A percentile compares a stretch with the other conserved stretches of the same genome.
phyloP scores from a whole-genome alignment of 495 filamentous ascomycete species.

The Parachaetomium inaequale region DNA sequence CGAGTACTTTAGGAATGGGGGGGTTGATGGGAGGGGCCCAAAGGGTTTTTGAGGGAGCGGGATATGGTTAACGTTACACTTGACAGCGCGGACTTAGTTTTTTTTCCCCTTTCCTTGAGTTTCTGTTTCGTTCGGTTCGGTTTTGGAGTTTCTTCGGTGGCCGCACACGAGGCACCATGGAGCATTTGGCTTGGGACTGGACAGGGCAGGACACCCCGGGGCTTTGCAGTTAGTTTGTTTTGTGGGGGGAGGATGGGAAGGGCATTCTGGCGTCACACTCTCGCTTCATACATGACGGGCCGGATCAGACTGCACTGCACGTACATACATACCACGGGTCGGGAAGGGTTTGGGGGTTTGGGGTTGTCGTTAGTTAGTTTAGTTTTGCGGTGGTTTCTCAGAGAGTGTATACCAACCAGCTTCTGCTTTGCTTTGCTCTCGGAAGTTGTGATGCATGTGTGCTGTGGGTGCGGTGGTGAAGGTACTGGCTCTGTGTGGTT shows the following conservation, averaged over 20 bases:
- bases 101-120: background rate
- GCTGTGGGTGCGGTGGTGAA: background rate
- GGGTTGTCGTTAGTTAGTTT: background rate
- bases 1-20: constrained; percentile 63
- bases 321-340: background rate
- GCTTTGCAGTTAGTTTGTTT: background rate
- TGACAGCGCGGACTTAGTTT: background rate
- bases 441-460: background rate
- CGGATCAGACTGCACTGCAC: constrained; percentile 2
- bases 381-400: constrained; percentile 10
- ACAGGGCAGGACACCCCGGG: background rate
- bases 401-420: background rate
- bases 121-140: background rate
- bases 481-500: too few relatives aligned
- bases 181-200: constrained; percentile 1
- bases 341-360: constrained; percentile 6
- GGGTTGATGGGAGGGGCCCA: constrained; percentile 50
- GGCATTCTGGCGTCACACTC: constrained; percentile 5
- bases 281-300: constrained; percentile 1
- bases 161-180: constrained; percentile 1
- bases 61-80: background rate
- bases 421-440: background rate
- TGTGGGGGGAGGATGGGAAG: background rate
- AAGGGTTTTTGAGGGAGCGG: constrained; percentile 44
- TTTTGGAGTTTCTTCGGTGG: constrained; percentile 6